Conservation (phyloP, 345 rosid genomes). For the Garcia nutans region DNA sequence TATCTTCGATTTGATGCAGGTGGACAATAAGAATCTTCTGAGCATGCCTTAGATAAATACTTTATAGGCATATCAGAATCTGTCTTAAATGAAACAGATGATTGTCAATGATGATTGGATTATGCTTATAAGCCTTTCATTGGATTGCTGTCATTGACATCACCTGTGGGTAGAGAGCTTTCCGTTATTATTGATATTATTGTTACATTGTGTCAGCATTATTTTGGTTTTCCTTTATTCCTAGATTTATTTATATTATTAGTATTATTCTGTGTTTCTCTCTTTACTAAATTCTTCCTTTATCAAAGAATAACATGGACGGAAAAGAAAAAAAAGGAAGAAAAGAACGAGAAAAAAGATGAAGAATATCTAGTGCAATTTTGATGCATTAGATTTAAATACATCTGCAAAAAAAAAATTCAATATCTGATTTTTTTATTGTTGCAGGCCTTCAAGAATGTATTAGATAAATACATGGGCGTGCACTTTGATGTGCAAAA, state of each 20-base stretch:
- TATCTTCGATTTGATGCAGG: conserved; percentile 11
- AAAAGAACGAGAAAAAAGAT: not conserved
- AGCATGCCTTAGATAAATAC: conserved; percentile 17
- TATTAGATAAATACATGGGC: conserved; percentile 60
- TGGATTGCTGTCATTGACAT: not conserved
- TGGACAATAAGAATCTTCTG: conserved; percentile 22
- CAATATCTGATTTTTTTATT: conserved; percentile 14
- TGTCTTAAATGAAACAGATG: conserved; percentile 8
- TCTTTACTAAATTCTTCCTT: not conserved
- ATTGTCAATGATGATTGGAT: not conserved
- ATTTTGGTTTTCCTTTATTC: not conserved
- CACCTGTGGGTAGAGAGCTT: not conserved
- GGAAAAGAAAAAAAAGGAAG: not conserved
- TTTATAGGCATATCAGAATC: conserved; percentile 19
- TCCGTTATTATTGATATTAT: not conserved
- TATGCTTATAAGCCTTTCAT: not conserved
- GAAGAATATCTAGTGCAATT: conserved; percentile 3
- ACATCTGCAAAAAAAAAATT: not conserved
- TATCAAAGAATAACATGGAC: not conserved
- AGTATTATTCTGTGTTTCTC: not conserved
- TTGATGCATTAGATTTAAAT: conserved; percentile 10
- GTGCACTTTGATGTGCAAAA: conserved; percentile 38
- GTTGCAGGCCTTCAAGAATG: conserved; percentile 67
- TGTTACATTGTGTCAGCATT: not conserved
- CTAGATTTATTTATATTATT: not conserved